Evolutionary conservation across 768 basidiomycete genomes (phyloP).

Genomic region (Trametes villosa): DNA sequence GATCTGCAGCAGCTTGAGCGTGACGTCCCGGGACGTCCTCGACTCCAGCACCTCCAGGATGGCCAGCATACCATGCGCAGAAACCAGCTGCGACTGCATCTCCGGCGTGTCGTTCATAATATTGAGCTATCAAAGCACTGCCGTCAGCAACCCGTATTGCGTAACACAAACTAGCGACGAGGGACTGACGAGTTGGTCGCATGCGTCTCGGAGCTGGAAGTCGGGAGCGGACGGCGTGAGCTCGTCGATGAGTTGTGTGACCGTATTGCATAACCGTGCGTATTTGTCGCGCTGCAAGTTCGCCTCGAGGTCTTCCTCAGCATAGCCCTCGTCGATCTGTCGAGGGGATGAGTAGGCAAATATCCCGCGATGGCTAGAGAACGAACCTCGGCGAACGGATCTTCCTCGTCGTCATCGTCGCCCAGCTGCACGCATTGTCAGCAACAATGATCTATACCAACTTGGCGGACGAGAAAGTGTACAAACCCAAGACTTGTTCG

Average conservation of each 20-base stretch:
- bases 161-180: neutral
- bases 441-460: neutral
- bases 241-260: slow-evolving; percentile 86
- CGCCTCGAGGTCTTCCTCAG: slow-evolving; percentile 88
- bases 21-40: slow-evolving; percentile 82
- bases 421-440: slow-evolving; percentile 53
- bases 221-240: slow-evolving; percentile 82
- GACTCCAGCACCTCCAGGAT: slow-evolving; percentile 93
- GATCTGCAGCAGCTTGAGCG: slow-evolving; percentile 83
- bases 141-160: slow-evolving; percentile 1
- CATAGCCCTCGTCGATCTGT: slow-evolving; percentile 91
- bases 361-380: neutral
- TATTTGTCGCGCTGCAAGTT: slow-evolving; percentile 94
- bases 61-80: slow-evolving; percentile 93
- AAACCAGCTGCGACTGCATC: slow-evolving; percentile 86
- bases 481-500: slow-evolving; percentile 88
- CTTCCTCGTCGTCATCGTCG: slow-evolving; percentile 89
- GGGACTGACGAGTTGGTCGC: slow-evolving; percentile 78
- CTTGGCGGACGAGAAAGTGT: neutral
- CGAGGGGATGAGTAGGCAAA: neutral
- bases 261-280: slow-evolving; percentile 79
- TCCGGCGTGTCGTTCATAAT: slow-evolving; percentile 83
- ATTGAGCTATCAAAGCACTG: slow-evolving; percentile 53
- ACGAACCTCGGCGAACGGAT: slow-evolving; percentile 93
- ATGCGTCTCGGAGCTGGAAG: slow-evolving; percentile 81